Evolutionary conservation across 495 filamentous ascomycete species (phyloP).

Genomic region (Penicillium chermesinum): DNA sequence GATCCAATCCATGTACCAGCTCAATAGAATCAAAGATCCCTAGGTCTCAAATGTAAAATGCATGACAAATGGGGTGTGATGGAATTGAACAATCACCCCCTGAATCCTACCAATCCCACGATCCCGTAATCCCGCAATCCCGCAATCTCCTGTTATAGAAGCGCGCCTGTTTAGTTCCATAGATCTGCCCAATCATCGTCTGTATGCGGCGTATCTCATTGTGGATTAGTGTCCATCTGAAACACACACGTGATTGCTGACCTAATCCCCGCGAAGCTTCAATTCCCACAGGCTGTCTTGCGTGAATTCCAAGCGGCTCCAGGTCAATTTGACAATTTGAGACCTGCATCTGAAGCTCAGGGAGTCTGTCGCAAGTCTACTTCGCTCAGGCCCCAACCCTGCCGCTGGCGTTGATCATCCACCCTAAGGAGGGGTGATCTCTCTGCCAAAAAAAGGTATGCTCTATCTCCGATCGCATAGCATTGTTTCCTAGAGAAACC

Average conservation of each 20-base stretch:
- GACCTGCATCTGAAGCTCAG: background rate
- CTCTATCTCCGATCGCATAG: slow-evolving; percentile 10
- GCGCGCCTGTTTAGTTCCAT: background rate
- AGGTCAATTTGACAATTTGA: slow-evolving; percentile 1
- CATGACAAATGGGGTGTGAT: background rate
- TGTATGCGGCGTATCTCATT: slow-evolving; percentile 6
- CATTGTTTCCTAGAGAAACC: background rate
- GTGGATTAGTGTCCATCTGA: slow-evolving; percentile 23
- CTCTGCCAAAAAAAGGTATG: slow-evolving; percentile 10
- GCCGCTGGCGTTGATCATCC: slow-evolving; percentile 9
- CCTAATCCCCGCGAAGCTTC: slow-evolving; percentile 22
- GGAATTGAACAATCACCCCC: background rate
- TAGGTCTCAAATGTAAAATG: no score
- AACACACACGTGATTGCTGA: slow-evolving; percentile 29
- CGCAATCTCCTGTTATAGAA: background rate
- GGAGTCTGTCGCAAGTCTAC: background rate
- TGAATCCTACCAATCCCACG: background rate
- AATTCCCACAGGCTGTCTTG: slow-evolving; percentile 13
- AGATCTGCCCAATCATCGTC: background rate
- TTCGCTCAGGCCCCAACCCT: background rate
- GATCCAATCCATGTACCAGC: background rate
- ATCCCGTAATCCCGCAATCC: background rate
- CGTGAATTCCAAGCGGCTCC: background rate
- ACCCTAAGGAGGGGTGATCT: slow-evolving; percentile 1
- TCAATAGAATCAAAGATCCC: background rate